Evolutionary conservation across 176 grass and related monocot genomes (phyloP).

Genomic region (Coix lacrymajobi): DNA sequence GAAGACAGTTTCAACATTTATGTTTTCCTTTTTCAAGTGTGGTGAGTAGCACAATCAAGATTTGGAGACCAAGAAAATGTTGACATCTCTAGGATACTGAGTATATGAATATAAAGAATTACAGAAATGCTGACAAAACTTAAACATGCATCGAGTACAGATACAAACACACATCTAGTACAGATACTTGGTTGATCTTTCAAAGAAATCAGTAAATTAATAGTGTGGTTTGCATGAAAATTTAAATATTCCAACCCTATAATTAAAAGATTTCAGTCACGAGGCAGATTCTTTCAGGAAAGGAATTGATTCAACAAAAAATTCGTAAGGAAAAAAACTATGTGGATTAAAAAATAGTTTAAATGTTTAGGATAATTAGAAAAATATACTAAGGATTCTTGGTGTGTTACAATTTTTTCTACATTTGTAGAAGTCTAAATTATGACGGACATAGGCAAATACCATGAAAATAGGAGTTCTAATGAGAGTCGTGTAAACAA

Average conservation of each 20-base stretch:
- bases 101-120: background rate
- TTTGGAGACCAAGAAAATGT: background rate
- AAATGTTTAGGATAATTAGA: background rate
- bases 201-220: background rate
- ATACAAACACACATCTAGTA: background rate
- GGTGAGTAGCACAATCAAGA: conserved; percentile 4
- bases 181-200: background rate
- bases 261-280: background rate
- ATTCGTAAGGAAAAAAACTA: background rate
- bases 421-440: background rate
- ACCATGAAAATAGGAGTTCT: background rate
- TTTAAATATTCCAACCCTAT: background rate
- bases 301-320: background rate
- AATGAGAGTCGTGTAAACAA: background rate
- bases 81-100: background rate
- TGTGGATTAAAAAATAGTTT: background rate
- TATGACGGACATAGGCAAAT: background rate
- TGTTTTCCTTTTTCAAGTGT: background rate
- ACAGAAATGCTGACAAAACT: background rate
- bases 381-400: background rate
- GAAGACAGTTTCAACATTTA: background rate
- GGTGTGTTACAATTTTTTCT: background rate
- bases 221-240: background rate
- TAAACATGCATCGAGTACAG: background rate
- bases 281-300: background rate